Conservation (phyloP, 2,329 filamentous ascomycete species). For the Penicillium sp. region DNA sequence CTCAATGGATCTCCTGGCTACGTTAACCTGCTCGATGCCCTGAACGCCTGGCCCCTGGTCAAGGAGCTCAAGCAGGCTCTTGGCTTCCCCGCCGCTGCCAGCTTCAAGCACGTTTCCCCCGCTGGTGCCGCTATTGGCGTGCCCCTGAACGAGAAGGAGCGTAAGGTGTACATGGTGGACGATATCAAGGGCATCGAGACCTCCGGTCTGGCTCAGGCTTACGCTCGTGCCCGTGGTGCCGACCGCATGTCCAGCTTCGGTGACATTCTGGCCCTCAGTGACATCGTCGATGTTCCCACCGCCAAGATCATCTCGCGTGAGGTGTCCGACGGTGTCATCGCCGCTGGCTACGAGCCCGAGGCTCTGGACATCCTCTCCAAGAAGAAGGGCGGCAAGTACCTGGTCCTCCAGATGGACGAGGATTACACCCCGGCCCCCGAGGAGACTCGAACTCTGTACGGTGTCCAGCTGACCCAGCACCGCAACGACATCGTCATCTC, state of each 20-base stretch:
- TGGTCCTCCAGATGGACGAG: slow-evolving; percentile 88
- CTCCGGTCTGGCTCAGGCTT: slow-evolving; percentile 82
- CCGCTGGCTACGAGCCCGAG: slow-evolving; percentile 72
- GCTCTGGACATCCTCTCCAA: slow-evolving; percentile 87
- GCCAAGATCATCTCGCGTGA: slow-evolving; percentile 97
- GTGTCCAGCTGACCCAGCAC: slow-evolving; percentile 76
- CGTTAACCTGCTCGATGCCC: slow-evolving; percentile 90
- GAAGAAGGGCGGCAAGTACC: slow-evolving; percentile 97
- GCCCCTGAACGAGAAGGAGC: slow-evolving; percentile 74
- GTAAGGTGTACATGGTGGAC: slow-evolving; percentile 96
- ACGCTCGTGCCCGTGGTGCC: slow-evolving; percentile 86
- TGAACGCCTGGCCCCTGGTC: slow-evolving; percentile 94
- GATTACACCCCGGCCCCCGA: slow-evolving; percentile 65
- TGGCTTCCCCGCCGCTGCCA: slow-evolving; percentile 79
- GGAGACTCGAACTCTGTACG: slow-evolving; percentile 82
- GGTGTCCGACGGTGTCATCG: slow-evolving; percentile 93
- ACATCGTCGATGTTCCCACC: slow-evolving; percentile 81
- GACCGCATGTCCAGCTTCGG: slow-evolving; percentile 99
- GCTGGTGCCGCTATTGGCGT: slow-evolving; percentile 91
- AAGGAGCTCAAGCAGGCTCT: slow-evolving; percentile 90
- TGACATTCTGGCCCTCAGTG: slow-evolving; percentile 87
- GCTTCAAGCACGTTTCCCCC: slow-evolving; percentile 98
- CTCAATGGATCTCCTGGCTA: slow-evolving; percentile 84
- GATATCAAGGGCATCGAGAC: slow-evolving; percentile 83
- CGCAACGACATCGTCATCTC: slow-evolving; percentile 86